phyloP scores from a whole-genome alignment of 108 stramenopile species.

The Discostella pseudostelligera region DNA sequence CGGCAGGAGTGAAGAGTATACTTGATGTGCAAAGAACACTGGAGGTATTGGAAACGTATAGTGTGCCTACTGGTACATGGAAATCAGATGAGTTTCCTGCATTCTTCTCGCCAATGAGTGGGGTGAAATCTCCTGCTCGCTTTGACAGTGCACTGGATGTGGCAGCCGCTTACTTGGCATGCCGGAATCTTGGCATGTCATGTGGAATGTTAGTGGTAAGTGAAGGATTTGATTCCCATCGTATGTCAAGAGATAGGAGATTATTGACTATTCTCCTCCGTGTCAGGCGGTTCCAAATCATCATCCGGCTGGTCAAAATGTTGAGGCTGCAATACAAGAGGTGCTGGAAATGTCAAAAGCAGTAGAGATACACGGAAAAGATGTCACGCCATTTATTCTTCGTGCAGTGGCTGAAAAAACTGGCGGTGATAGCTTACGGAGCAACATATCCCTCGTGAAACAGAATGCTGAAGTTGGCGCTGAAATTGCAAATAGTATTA shows the following conservation, averaged over 20 bases:
- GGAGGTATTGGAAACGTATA: slow-evolving; percentile 95
- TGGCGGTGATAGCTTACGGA: slow-evolving; percentile 72
- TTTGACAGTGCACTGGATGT: slow-evolving; percentile 73
- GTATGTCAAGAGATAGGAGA: neutral
- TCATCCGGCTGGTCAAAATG: slow-evolving; percentile 80
- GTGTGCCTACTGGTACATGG: slow-evolving; percentile 85
- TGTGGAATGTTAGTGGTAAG: slow-evolving; percentile 81
- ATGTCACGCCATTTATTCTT: slow-evolving; percentile 94
- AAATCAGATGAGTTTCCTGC: slow-evolving; percentile 91
- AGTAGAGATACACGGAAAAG: slow-evolving; percentile 74
- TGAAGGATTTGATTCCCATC: neutral
- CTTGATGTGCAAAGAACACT: slow-evolving; percentile 92
- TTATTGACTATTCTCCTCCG: neutral
- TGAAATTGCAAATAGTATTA: slow-evolving; percentile 77
- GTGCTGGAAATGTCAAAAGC: slow-evolving; percentile 72
- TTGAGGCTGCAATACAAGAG: slow-evolving; percentile 83
- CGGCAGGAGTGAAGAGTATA: slow-evolving; percentile 97
- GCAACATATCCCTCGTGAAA: slow-evolving; percentile 92
- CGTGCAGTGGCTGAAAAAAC: slow-evolving; percentile 74
- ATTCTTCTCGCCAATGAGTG: slow-evolving; percentile 91
- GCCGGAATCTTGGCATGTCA: slow-evolving; percentile 55
- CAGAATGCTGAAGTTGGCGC: slow-evolving; percentile 90
- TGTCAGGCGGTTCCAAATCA: slow-evolving; percentile 88
- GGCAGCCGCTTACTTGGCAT: slow-evolving; percentile 62
- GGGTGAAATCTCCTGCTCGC: slow-evolving; percentile 60